These are phyloP conservation scores for Ambrosiella cleistominuta DNA, from an alignment of 2,329 filamentous ascomycete genomes.

Conservation along the genomic window DNA sequence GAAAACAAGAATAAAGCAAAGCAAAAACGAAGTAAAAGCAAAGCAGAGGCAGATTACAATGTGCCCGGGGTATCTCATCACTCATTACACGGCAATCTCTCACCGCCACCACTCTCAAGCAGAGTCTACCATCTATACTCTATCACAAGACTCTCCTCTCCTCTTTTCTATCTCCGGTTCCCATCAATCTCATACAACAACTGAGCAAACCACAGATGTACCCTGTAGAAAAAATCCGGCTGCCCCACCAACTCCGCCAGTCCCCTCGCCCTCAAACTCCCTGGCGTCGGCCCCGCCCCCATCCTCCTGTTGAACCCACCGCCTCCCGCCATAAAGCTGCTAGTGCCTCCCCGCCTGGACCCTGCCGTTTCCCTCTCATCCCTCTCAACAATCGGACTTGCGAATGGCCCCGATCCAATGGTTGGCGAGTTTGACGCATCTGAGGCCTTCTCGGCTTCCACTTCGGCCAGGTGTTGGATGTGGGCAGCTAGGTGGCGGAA, in stretches of 20 bases:
- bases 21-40: constrained; percentile 2
- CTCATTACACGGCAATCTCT: constrained; percentile 1
- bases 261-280: constrained; percentile 37
- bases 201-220: constrained; percentile 46
- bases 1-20: background rate
- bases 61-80: constrained; percentile 13
- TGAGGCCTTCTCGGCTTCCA: constrained; percentile 39
- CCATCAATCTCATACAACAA: constrained; percentile 39
- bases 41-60: constrained; percentile 7
- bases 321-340: constrained; percentile 39
- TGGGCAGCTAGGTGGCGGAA: constrained; percentile 48
- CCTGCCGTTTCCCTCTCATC: background rate
- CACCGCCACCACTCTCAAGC: background rate
- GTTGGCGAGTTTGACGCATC: constrained; percentile 22
- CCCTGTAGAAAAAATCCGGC: constrained; percentile 50
- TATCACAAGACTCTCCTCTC: background rate
- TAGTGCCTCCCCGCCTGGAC: constrained; percentile 20
- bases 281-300: constrained; percentile 36
- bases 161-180: constrained; percentile 2
- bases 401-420: constrained; percentile 19
- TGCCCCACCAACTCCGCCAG: constrained; percentile 48
- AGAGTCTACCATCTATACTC: background rate
- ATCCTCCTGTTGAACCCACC: constrained; percentile 38
- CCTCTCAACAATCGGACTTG: constrained; percentile 18
- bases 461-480: constrained; percentile 48